These are phyloP conservation scores for Coelastrella sp. DNA, from an alignment of 139 green algal species.

Conservation along the genomic window DNA sequence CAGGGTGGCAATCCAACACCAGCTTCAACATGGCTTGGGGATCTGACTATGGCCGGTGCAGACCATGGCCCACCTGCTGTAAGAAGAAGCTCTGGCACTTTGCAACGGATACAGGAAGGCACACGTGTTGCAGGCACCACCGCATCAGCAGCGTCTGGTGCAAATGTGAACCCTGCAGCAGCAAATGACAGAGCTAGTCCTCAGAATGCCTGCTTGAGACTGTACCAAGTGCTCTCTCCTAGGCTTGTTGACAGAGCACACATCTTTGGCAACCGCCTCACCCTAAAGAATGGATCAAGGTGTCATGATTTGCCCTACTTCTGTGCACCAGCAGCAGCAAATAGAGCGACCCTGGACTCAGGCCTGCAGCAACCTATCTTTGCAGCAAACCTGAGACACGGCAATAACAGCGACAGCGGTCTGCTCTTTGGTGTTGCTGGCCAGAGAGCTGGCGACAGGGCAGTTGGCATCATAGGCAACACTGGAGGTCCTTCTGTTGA, in stretches of 20 bases:
- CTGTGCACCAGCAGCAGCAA: slow-evolving; percentile 44
- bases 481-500: no score
- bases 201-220: not conserved
- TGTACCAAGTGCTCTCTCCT: slow-evolving; percentile 21
- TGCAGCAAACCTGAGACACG: not conserved
- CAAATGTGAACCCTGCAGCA: slow-evolving; percentile 6
- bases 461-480: no score
- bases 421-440: not conserved
- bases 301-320: slow-evolving; percentile 57
- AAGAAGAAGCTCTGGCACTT: no score
- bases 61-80: no score
- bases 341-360: not conserved
- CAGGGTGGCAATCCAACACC: not conserved
- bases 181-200: not conserved
- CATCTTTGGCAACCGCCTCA: slow-evolving; percentile 50
- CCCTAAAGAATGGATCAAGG: slow-evolving; percentile 48
- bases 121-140: not conserved
- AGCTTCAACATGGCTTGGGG: not conserved
- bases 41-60: not conserved
- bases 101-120: no score
- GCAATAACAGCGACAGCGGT: slow-evolving; percentile 4
- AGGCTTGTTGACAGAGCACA: not conserved
- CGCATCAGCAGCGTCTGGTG: not conserved
- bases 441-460: not conserved
- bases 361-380: not conserved